Percentiles rank a stretch among this genome's conserved stretches.
These are phyloP conservation scores for Penicillium frequentans DNA, from an alignment of 2,329 filamentous ascomycete species.

Conservation along the genomic window DNA sequence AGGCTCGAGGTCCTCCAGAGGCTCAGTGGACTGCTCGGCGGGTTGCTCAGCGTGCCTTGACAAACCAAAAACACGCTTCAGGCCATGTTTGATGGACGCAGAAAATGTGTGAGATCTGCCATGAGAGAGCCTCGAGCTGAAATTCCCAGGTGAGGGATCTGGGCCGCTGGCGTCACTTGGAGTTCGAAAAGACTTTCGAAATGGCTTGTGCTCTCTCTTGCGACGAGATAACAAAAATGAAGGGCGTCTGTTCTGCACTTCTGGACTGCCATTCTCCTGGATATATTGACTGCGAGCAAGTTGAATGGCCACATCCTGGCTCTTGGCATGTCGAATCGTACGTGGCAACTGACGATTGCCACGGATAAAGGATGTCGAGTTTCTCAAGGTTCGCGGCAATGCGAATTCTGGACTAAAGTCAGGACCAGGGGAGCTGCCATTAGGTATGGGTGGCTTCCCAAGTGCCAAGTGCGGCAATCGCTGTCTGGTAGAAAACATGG, in stretches of 20 bases:
- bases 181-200: conserved; percentile 38
- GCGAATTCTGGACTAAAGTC: conserved; percentile 19
- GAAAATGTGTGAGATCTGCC: conserved; percentile 41
- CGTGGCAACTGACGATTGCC: conserved; percentile 21
- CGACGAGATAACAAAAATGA: conserved; percentile 23
- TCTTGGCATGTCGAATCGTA: conserved; percentile 25
- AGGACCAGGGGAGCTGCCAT: conserved; percentile 10
- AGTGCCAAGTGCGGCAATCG: conserved; percentile 25
- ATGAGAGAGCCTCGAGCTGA: conserved; percentile 11
- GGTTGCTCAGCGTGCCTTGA: conserved; percentile 22
- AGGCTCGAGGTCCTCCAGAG: neutral
- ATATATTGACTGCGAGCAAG: conserved; percentile 43
- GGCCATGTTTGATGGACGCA: conserved; percentile 40
- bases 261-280: conserved; percentile 21
- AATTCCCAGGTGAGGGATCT: conserved; percentile 6
- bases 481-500: conserved; percentile 47
- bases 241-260: conserved; percentile 21
- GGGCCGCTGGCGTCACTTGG: conserved; percentile 24
- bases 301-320: conserved; percentile 41
- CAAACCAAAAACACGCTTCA: conserved; percentile 43
- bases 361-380: conserved; percentile 46
- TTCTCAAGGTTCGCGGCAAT: conserved; percentile 32
- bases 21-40: conserved; percentile 1
- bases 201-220: conserved; percentile 34
- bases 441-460: conserved; percentile 10